phyloP scores from a whole-genome alignment of 2,329 filamentous ascomycete genomes.

The Clonostachys byssicola region DNA sequence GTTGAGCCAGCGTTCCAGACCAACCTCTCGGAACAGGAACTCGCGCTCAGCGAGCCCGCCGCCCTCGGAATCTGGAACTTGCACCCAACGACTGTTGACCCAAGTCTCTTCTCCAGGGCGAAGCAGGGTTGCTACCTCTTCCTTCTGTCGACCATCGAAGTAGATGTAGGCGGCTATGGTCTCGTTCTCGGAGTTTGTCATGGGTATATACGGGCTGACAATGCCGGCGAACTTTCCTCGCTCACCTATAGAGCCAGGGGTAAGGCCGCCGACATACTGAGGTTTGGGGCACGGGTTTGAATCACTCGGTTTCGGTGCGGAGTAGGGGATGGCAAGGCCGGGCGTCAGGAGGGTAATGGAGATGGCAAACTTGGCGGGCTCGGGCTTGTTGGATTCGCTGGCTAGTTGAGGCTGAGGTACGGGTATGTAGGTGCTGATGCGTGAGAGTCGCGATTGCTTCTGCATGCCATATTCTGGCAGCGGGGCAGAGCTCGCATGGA shows the following conservation, averaged over 20 bases:
- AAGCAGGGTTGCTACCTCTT: conserved; percentile 92
- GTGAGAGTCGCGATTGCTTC: conserved; percentile 83
- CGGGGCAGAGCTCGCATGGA: conserved; percentile 77
- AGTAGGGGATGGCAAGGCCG: conserved; percentile 86
- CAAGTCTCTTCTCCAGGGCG: conserved; percentile 95
- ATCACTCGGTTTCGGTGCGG: conserved; percentile 74
- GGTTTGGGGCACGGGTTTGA: conserved; percentile 77
- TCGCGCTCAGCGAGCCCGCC: conserved; percentile 94
- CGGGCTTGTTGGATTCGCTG: conserved; percentile 64
- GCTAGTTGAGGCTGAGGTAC: conserved; percentile 80
- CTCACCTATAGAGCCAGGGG: conserved; percentile 45
- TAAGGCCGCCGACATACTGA: conserved; percentile 71
- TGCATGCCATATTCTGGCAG: conserved; percentile 92
- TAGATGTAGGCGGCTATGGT: conserved; percentile 99
- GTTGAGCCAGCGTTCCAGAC: conserved; percentile 93
- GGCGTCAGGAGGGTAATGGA: conserved; percentile 94
- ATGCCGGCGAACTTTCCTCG: conserved; percentile 42
- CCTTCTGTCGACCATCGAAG: conserved; percentile 91
- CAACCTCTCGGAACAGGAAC: conserved; percentile 95
- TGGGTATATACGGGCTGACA: conserved; percentile 84
- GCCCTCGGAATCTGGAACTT: conserved; percentile 84
- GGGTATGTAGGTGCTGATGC: conserved; percentile 96
- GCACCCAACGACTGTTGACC: conserved; percentile 98
- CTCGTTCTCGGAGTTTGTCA: conserved; percentile 91
- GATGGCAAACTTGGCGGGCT: conserved; percentile 95